Evolutionary conservation across 148 eudicot genomes (phyloP), one percentile per base, ranked within the genome.

Genomic region (Chenopodium quinoa): DNA sequence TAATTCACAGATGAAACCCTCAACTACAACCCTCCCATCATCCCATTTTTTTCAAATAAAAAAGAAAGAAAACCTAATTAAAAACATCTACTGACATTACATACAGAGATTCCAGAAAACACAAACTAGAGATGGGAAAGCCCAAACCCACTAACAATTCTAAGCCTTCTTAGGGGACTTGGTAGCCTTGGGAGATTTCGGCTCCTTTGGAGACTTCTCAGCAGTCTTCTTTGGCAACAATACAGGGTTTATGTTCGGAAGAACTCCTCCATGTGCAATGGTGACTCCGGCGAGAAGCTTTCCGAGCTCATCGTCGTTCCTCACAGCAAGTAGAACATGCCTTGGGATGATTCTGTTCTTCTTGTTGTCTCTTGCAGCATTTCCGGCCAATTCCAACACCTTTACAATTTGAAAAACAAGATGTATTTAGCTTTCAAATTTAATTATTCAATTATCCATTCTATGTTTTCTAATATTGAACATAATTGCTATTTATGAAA

Each of bases 281-380:
- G 76, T 73, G 1, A 73, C 62, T 23, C 76, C 62, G 1, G 76
- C 32, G 1, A 73, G 76, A 23, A 73, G 76, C 62, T 73, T 50
- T 73, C 62, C 62, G 0, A 50, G 62, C 76, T 73, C 76, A 27
- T 50, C 76, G 1, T 73, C 76, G 22, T 73, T 73, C 62, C 76
- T 23, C 20, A 73, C 76, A 73, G 76, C 76, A 0, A 73, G 76
- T 48, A 73, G 22, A 1, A 73, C 76, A 50, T 73, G 76, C 62
- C 76, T 73, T 73, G 76, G 76, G 76, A 73, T 73, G 62, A 73
- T 73, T n/a, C 75, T 73, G 62, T 73, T 73, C 54, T 73, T 73
- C 62, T 73, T 73, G 76, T 73, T 73, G 62, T 48, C 75, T 25
- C 76, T 73, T 73, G 76, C 76, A 9, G 76, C 76, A 6, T 73